These are phyloP conservation scores for Hypomyces perniciosus DNA, from an alignment of 2,329 filamentous ascomycete species.

Conservation along the genomic window DNA sequence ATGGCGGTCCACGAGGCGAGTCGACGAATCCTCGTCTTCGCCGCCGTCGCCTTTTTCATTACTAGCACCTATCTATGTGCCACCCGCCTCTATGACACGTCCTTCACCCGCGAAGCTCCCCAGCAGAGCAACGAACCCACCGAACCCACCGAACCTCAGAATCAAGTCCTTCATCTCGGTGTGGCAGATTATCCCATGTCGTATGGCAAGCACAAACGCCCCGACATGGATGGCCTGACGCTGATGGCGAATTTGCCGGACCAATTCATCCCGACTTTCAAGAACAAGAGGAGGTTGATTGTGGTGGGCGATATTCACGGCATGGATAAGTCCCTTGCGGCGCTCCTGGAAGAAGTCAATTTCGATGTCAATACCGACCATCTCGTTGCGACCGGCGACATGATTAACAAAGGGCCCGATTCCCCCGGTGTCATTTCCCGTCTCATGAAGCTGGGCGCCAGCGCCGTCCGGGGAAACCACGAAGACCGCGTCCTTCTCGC, in stretches of 20 bases:
- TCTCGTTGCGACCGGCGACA: conserved; percentile 69
- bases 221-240: conserved; percentile 28
- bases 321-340: conserved; percentile 61
- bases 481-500: conserved; percentile 79
- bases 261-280: conserved; percentile 25
- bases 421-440: conserved; percentile 71
- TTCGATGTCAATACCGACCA: conserved; percentile 60
- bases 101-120: conserved; percentile 3
- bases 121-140: background rate
- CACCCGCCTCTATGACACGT: conserved; percentile 24
- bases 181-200: conserved; percentile 33
- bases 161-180: conserved; percentile 6
- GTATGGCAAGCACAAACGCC: conserved; percentile 35
- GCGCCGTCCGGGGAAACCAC: conserved; percentile 84
- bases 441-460: conserved; percentile 67
- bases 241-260: conserved; percentile 26
- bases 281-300: conserved; percentile 56
- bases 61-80: conserved; percentile 29
- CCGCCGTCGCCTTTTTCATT: conserved; percentile 28
- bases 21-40: conserved; percentile 26
- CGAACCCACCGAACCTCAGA: background rate
- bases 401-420: conserved; percentile 83
- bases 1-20: conserved; percentile 19
- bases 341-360: conserved; percentile 59
- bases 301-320: conserved; percentile 92